Evolutionary conservation across 2,329 filamentous ascomycete genomes (phyloP).

Genomic region (Colletotrichum theobromicola): DNA sequence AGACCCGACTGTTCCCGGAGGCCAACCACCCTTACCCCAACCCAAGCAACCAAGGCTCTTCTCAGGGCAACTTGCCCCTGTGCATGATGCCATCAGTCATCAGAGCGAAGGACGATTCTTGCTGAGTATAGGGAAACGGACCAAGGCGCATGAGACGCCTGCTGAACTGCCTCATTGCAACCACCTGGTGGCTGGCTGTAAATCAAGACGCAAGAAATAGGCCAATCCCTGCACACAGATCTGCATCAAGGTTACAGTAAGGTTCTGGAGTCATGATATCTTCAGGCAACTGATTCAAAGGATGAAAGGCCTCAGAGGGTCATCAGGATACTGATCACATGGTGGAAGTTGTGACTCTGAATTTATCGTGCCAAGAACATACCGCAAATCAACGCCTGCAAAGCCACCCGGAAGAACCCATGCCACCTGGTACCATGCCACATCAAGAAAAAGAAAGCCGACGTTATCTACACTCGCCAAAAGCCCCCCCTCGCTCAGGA

Average conservation of each 20-base stretch:
- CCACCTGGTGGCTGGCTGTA: not conserved
- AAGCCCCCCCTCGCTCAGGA: not conserved
- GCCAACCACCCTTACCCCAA: not conserved
- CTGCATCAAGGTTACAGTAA: not conserved
- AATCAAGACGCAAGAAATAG: not conserved
- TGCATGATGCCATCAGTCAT: not conserved
- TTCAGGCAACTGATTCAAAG: rapidly evolving
- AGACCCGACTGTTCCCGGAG: not conserved
- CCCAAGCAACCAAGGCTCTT: not conserved
- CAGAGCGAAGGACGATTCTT: not conserved
- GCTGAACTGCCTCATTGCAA: not conserved
- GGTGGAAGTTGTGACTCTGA: not conserved
- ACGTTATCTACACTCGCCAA: not conserved
- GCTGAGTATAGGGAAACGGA: not conserved
- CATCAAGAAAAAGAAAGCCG: not conserved
- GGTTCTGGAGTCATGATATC: not conserved
- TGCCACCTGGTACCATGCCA: not conserved
- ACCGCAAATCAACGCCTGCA: constrained; percentile 11
- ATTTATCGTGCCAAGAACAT: not conserved
- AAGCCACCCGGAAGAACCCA: not conserved
- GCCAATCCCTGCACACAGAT: not conserved
- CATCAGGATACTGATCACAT: not conserved
- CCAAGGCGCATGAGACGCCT: not conserved
- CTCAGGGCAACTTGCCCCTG: not conserved
- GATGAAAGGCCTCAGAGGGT: rapidly evolving